Percentiles rank a stretch among this genome's conserved stretches.
phyloP scores from a whole-genome alignment of 352 stramenopile species.

The Pythium aquatile region DNA sequence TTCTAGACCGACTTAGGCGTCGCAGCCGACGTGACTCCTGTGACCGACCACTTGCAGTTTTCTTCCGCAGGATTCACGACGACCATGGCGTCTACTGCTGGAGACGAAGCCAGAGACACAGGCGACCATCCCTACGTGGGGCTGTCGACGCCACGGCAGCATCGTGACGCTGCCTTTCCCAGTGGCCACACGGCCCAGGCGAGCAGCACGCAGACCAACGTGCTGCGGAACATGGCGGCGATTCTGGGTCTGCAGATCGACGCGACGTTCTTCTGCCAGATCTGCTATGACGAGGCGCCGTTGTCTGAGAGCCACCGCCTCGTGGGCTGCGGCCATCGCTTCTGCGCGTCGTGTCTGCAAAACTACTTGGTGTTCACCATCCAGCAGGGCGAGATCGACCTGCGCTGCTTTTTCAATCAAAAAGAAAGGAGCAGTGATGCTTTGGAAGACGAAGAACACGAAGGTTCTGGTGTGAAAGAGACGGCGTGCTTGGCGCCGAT shows the following conservation, averaged over 20 bases:
- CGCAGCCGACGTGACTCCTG: not conserved
- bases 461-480: conserved; percentile 81
- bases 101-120: not conserved
- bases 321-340: conserved; percentile 48
- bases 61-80: not conserved
- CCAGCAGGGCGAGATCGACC: conserved; percentile 57
- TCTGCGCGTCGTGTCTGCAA: conserved; percentile 58
- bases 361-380: conserved; percentile 70
- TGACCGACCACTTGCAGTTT: not conserved
- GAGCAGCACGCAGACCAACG: not conserved
- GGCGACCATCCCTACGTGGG: not conserved
- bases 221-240: conserved; percentile 46
- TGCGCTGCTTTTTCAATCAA: conserved; percentile 66
- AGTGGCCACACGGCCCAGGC: no score
- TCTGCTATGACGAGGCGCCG: conserved; percentile 60
- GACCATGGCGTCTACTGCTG: not conserved
- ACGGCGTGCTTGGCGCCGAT: conserved; percentile 49
- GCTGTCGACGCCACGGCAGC: conserved; percentile 9
- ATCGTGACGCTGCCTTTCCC: not conserved
- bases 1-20: not conserved
- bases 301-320: conserved; percentile 38
- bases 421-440: conserved; percentile 41
- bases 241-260: conserved; percentile 63
- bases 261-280: conserved; percentile 72
- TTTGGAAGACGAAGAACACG: conserved; percentile 59